Percentiles rank a stretch among this genome's conserved stretches.
These are phyloP conservation scores for Colletotrichum sp. DNA, from an alignment of 2,329 filamentous ascomycete species.

Conservation along the genomic window DNA sequence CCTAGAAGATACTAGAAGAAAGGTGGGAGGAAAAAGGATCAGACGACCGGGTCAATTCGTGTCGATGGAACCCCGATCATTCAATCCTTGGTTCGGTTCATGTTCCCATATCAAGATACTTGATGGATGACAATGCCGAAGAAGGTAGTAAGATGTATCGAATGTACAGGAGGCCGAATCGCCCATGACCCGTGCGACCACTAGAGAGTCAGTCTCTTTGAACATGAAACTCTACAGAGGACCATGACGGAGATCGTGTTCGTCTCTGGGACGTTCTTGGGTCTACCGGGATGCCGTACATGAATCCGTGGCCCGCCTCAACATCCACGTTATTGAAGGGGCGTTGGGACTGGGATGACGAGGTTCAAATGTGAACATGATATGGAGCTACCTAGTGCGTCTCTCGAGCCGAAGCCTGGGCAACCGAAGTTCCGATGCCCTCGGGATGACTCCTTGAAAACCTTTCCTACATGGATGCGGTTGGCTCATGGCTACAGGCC, in stretches of 20 bases:
- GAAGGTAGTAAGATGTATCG: neutral
- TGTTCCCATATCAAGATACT: neutral
- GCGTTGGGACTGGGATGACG: neutral
- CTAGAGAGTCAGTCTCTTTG: neutral
- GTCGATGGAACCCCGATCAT: neutral
- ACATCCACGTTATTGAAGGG: neutral
- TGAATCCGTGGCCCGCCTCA: neutral
- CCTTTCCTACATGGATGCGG: neutral
- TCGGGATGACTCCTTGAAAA: neutral
- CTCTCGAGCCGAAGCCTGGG: neutral
- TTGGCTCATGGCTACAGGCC: neutral
- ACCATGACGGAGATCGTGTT: neutral
- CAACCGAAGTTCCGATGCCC: neutral
- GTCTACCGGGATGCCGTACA: neutral
- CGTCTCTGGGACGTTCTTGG: neutral
- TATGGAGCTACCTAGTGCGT: neutral
- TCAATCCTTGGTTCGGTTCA: neutral
- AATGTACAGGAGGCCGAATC: neutral
- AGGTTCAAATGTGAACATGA: neutral
- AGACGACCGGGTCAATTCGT: neutral
- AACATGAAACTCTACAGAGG: neutral
- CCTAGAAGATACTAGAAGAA: neutral
- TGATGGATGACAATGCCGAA: fast-evolving
- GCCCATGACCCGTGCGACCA: neutral
- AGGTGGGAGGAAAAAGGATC: neutral